A percentile compares a stretch with the other conserved stretches of the same genome.
These are phyloP conservation scores for Saturnispora silvae DNA, from an alignment of 805 yeast species.

Conservation along the genomic window DNA sequence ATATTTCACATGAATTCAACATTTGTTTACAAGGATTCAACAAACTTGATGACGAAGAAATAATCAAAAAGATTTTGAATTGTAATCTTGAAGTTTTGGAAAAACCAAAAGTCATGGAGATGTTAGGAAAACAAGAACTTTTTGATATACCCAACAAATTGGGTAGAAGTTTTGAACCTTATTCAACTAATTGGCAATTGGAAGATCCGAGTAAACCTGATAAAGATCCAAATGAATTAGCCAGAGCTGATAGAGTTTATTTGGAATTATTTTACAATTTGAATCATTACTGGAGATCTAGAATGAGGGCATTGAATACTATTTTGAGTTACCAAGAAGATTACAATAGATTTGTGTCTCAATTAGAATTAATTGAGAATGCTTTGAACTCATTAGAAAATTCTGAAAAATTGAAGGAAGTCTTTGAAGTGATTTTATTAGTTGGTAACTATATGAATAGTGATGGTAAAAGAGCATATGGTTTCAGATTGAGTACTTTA, in stretches of 20 bases:
- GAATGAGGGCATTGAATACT: constrained; percentile 74
- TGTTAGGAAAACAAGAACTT: constrained; percentile 65
- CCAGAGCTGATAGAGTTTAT: constrained; percentile 78
- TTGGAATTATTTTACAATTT: constrained; percentile 75
- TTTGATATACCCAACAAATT: constrained; percentile 64
- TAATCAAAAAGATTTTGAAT: constrained; percentile 58
- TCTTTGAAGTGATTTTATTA: constrained; percentile 74
- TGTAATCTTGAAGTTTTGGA: constrained; percentile 67
- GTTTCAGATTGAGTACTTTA: constrained; percentile 82
- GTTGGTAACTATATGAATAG: constrained; percentile 98
- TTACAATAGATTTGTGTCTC: constrained; percentile 56
- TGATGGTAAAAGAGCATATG: constrained; percentile 80
- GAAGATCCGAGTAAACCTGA: constrained; percentile 36
- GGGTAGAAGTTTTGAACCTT: constrained; percentile 69
- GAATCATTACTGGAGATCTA: constrained; percentile 83
- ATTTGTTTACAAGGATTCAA: constrained; percentile 80
- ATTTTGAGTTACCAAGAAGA: constrained; percentile 68
- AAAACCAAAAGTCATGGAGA: constrained; percentile 71
- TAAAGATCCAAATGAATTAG: constrained; percentile 66
- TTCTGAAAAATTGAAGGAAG: constrained; percentile 57
- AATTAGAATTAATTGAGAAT: constrained; percentile 58
- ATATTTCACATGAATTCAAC: constrained; percentile 88
- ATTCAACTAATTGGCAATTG: constrained; percentile 59
- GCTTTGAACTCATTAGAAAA: constrained; percentile 59
- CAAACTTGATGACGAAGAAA: constrained; percentile 46